A percentile compares a stretch with the other conserved stretches of the same genome.
These are phyloP conservation scores for Fimicolochytrium jonesii DNA, from an alignment of 192 early-diverging fungal genomes.

Conservation along the genomic window DNA sequence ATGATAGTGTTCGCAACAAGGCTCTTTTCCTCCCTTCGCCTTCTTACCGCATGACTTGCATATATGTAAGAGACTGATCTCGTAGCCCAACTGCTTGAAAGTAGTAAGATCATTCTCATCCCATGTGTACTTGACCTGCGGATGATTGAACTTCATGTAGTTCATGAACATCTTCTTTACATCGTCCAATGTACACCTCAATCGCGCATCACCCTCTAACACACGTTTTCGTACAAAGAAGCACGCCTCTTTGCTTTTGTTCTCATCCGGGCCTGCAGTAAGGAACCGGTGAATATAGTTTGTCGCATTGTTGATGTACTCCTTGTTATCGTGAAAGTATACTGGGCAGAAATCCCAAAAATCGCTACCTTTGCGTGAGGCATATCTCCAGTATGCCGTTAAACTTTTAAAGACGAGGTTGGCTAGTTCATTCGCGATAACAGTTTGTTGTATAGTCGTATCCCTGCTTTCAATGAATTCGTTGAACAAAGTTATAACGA, in stretches of 20 bases:
- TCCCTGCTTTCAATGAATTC: neutral
- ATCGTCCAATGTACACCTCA: neutral
- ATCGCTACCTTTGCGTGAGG: neutral
- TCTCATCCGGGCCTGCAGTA: slow-evolving; percentile 1
- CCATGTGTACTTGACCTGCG: neutral
- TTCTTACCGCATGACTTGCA: slow-evolving; percentile 12
- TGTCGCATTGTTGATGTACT: neutral
- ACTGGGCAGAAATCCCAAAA: slow-evolving; percentile 9
- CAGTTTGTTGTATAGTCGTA: neutral
- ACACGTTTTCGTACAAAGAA: slow-evolving; percentile 6
- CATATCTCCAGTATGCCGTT: neutral
- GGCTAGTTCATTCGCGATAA: slow-evolving; percentile 1
- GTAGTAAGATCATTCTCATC: slow-evolving; percentile 7
- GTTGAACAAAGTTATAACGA: neutral
- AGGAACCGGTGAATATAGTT: slow-evolving; percentile 1
- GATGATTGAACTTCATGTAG: slow-evolving; percentile 18
- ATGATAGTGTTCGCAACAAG: slow-evolving; percentile 6
- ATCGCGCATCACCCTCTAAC: neutral
- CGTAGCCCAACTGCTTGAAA: slow-evolving; percentile 8
- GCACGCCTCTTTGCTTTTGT: neutral
- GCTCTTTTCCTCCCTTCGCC: slow-evolving; percentile 2
- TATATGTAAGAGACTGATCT: neutral
- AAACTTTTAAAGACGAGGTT: slow-evolving; percentile 7
- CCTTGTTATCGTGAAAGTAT: slow-evolving; percentile 6
- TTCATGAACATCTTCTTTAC: slow-evolving; percentile 6